phyloP scores from a whole-genome alignment of 441 rosid genomes.

The Arabidopsis lyrata region DNA sequence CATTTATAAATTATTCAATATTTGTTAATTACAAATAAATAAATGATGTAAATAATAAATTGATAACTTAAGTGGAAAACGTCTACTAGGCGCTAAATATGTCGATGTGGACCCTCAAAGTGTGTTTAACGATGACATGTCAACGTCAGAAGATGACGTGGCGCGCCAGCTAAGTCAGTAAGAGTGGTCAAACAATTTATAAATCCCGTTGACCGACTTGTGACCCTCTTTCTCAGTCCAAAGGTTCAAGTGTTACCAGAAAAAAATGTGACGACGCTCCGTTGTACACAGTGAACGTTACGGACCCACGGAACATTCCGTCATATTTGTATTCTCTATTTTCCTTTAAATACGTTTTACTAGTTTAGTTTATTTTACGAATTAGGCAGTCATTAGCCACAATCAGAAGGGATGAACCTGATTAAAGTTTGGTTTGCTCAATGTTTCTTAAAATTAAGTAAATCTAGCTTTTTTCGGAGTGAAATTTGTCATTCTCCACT shows the following conservation, averaged over 20 bases:
- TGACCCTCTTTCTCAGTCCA: conserved; percentile 1
- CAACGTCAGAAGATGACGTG: conserved; percentile 4
- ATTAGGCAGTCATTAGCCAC: conserved; percentile 36
- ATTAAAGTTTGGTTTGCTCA: conserved; percentile 24
- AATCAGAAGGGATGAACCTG: conserved; percentile 41
- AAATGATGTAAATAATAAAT: neutral
- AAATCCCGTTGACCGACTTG: neutral
- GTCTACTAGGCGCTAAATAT: conserved; percentile 4
- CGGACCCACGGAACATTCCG: conserved; percentile 27
- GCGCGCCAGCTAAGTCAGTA: conserved; percentile 10
- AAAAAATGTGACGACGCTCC: conserved; percentile 19
- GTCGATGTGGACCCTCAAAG: conserved; percentile 7
- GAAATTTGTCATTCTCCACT: conserved; percentile 44
- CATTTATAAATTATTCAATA: too few species aligned
- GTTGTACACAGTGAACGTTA: conserved; percentile 24
- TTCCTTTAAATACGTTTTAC: neutral
- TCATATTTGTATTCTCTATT: too few species aligned
- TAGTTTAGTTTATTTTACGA: conserved; percentile 3
- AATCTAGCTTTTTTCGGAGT: conserved; percentile 12
- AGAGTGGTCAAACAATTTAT: neutral
- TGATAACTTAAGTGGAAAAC: neutral
- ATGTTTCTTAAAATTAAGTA: conserved; percentile 19
- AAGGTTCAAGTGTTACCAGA: neutral
- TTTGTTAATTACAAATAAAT: neutral
- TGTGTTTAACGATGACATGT: conserved; percentile 15